Evolutionary conservation across 2,329 filamentous ascomycete species (phyloP).

Genomic region (Phaeoacremonium minimum): DNA sequence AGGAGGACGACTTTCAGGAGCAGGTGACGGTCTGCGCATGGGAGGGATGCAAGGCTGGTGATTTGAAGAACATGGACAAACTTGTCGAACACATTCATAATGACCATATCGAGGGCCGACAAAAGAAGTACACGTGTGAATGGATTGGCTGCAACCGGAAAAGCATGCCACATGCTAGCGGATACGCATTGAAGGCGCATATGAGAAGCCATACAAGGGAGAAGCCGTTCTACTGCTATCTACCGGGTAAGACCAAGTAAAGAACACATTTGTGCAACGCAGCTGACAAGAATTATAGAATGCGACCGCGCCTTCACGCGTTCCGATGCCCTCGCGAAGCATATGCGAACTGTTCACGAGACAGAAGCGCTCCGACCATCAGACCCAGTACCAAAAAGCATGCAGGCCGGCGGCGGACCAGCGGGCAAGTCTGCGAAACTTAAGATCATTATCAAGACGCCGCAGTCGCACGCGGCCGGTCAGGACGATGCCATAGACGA

Average conservation of each 20-base stretch:
- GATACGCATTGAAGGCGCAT: conserved; percentile 92
- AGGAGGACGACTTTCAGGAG: conserved; percentile 72
- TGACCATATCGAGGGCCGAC: conserved; percentile 86
- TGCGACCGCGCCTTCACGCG: conserved; percentile 96
- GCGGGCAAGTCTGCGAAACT: conserved; percentile 46
- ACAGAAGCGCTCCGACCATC: conserved; percentile 85
- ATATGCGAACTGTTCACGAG: conserved; percentile 98
- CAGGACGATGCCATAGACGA: conserved; percentile 47
- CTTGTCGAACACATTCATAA: conserved; percentile 83
- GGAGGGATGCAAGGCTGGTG: conserved; percentile 69
- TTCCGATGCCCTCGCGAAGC: conserved; percentile 92
- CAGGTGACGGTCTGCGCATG: conserved; percentile 76
- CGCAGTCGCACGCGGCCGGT: conserved; percentile 51
- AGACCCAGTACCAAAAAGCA: conserved; percentile 68
- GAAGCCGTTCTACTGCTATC: conserved; percentile 95
- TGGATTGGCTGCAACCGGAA: conserved; percentile 89
- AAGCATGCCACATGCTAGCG: conserved; percentile 87
- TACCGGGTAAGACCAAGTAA: conserved; percentile 64
- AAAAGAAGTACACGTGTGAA: conserved; percentile 98
- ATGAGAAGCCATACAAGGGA: conserved; percentile 97
- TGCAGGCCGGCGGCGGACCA: conserved; percentile 39
- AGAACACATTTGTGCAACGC: not conserved
- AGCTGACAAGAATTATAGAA: conserved; percentile 50
- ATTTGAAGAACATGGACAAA: conserved; percentile 75
- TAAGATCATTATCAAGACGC: conserved; percentile 61